Evolutionary conservation across 1,284 basidiomycete genomes (phyloP), one percentile per base, ranked within the genome.

Genomic region (Taiwanofungus camphoratus): DNA sequence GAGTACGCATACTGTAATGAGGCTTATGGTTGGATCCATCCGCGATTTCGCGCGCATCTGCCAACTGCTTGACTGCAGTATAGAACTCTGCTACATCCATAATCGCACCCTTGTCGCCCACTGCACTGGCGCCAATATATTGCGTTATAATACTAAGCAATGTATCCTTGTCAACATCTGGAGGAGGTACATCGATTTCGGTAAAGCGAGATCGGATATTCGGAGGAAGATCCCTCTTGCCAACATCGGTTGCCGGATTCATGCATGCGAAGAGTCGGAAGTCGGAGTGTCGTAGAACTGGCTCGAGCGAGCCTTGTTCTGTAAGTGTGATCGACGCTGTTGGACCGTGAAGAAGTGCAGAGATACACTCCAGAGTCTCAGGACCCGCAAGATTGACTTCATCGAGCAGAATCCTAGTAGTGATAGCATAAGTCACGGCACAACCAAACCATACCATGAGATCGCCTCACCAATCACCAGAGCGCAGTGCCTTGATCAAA

Each of bases 201-300:
- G 93, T 98, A 69, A 99, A 99, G 23, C 90, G 82, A 5, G 87
- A 82, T 26, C 95, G 84, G 36, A 99, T 86, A 53, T 87, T 87
- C 1, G 88, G 82, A 8, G 92, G 91, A 1, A 99, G 80, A 56
- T 98, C 95, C 58, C 93, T 95, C 73, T 99, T 99, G 42, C 96
- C 96, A 16, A 98, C 91, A 53, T 99, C 96, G 2, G 95, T 99
- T 0, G 96, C 96, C 2, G 96, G 96, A 60, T 99, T 99, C 96
- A 99, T 99, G 62, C 96, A 99, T 2, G 93, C 94, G 58, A 99
- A 99, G 6, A 99, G 71, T 20, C 95, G 87, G 68, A 99, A 99
- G 55, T 96, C 86, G 15, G 92, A 83, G 62, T 99, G 96, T 1
- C 96, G 85, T 24, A 84, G 82, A 20, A 99, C 76, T 1, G 91